Percentiles rank a stretch among this genome's conserved stretches.
Conservation (phyloP, 768 basidiomycete genomes). For the Mycena maculata region DNA sequence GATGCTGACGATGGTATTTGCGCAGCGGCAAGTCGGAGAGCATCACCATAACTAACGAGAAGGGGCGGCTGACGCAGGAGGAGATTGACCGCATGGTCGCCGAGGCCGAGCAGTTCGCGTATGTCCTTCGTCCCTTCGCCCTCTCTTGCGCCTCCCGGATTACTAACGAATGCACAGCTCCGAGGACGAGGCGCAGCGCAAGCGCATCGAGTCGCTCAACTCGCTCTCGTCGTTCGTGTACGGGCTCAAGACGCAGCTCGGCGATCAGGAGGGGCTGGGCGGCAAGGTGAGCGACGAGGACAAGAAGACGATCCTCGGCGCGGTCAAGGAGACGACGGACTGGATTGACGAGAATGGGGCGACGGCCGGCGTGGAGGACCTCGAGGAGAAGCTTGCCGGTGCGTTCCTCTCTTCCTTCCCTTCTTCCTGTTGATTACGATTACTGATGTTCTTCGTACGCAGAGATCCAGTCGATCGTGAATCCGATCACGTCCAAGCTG, state of each 20-base stretch:
- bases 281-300: conserved; percentile 86
- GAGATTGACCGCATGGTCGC: conserved; percentile 97
- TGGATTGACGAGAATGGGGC: conserved; percentile 92
- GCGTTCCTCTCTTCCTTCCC: conserved; percentile 32
- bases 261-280: conserved; percentile 90
- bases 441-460: conserved; percentile 19
- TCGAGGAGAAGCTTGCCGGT: conserved; percentile 89
- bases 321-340: conserved; percentile 89
- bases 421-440: conserved; percentile 3
- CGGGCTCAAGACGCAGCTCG: conserved; percentile 88
- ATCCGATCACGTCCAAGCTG: conserved; percentile 88
- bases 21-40: conserved; percentile 85
- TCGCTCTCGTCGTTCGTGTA: conserved; percentile 84
- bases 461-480: conserved; percentile 79
- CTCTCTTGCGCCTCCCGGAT: neutral
- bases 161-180: conserved; percentile 35
- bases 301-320: conserved; percentile 83
- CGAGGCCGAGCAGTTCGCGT: conserved; percentile 91
- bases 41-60: conserved; percentile 96
- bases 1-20: conserved; percentile 5
- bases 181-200: conserved; percentile 83
- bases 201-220: conserved; percentile 89
- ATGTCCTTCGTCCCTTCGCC: neutral
- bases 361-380: conserved; percentile 82
- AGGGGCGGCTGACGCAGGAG: conserved; percentile 88